These are phyloP conservation scores for Trypethelium eluteriae DNA, from an alignment of 495 filamentous ascomycete genomes.

Conservation along the genomic window DNA sequence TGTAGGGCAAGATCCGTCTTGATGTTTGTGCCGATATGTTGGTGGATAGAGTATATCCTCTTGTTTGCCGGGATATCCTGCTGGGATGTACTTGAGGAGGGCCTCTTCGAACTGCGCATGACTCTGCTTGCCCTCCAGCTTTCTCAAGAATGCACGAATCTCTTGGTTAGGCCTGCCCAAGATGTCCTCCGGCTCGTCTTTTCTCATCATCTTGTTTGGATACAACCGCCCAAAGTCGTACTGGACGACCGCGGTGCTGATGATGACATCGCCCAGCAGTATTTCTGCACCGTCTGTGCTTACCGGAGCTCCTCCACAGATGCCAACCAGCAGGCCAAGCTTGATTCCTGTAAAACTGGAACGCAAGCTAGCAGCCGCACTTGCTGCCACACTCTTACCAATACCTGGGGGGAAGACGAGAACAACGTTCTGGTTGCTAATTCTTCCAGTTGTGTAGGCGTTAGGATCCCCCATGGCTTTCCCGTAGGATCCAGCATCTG, in stretches of 20 bases:
- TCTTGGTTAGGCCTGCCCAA: background rate
- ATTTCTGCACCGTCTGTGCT: conserved; percentile 4
- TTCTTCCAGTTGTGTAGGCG: conserved; percentile 28
- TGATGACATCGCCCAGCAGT: conserved; percentile 16
- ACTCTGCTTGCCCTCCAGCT: background rate
- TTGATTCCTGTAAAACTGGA: conserved; percentile 14
- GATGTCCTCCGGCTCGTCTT: background rate
- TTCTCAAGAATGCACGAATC: conserved; percentile 1
- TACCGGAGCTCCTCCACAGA: conserved; percentile 7
- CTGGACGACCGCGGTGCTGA: conserved; percentile 7
- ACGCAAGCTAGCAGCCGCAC: conserved; percentile 21
- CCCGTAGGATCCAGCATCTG: conserved; percentile 13
- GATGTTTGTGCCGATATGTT: conserved; percentile 11
- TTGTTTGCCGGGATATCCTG: background rate
- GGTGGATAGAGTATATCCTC: background rate
- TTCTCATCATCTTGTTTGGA: background rate
- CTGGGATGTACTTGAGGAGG: background rate
- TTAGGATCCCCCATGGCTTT: conserved; percentile 27
- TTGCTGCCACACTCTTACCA: conserved; percentile 26
- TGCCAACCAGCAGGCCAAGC: conserved; percentile 13
- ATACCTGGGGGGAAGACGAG: conserved; percentile 27
- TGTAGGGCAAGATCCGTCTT: background rate
- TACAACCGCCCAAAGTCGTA: conserved; percentile 17
- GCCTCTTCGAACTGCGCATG: background rate
- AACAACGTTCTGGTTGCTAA: conserved; percentile 32